Conservation (phyloP, 495 filamentous ascomycete genomes). For the Lichenothelia convexa region DNA sequence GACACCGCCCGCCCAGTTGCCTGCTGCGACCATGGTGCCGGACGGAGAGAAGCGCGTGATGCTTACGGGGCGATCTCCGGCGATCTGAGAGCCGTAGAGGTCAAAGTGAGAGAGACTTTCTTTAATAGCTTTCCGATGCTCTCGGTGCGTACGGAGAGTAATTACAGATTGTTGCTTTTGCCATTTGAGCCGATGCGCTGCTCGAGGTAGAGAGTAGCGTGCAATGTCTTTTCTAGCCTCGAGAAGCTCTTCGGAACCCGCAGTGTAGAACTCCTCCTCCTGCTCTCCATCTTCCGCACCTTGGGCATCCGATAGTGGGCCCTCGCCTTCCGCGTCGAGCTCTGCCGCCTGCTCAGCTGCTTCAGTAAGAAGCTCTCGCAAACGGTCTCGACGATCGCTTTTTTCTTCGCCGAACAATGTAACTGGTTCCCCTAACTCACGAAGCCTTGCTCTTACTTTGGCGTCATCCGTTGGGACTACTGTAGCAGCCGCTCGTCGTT, state of each 20-base stretch:
- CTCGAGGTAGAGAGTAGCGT: constrained; percentile 64
- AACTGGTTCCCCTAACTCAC: constrained; percentile 76
- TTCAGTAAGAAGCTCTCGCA: constrained; percentile 63
- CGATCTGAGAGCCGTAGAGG: constrained; percentile 79
- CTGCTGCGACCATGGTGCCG: constrained; percentile 65
- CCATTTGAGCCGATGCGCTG: constrained; percentile 53
- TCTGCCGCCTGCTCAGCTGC: constrained; percentile 39
- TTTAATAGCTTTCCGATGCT: constrained; percentile 76
- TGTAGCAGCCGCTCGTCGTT: constrained; percentile 71
- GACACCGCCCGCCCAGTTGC: constrained; percentile 80
- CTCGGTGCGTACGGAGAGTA: constrained; percentile 70
- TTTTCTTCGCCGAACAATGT: constrained; percentile 91
- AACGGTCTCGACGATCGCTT: constrained; percentile 65
- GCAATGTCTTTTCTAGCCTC: constrained; percentile 68
- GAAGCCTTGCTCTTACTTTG: constrained; percentile 59
- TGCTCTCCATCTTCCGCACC: constrained; percentile 19
- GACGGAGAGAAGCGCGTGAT: constrained; percentile 82
- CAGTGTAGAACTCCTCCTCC: constrained; percentile 82
- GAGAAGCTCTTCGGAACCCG: constrained; percentile 55
- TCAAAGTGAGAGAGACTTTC: constrained; percentile 68
- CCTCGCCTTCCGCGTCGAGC: constrained; percentile 32
- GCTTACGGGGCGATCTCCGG: constrained; percentile 73
- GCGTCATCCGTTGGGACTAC: constrained; percentile 93
- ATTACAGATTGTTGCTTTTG: constrained; percentile 69
- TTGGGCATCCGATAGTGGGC: constrained; percentile 42